Evolutionary conservation across 2,329 filamentous ascomycete species (phyloP).

Genomic region (Neobulgaria alba): DNA sequence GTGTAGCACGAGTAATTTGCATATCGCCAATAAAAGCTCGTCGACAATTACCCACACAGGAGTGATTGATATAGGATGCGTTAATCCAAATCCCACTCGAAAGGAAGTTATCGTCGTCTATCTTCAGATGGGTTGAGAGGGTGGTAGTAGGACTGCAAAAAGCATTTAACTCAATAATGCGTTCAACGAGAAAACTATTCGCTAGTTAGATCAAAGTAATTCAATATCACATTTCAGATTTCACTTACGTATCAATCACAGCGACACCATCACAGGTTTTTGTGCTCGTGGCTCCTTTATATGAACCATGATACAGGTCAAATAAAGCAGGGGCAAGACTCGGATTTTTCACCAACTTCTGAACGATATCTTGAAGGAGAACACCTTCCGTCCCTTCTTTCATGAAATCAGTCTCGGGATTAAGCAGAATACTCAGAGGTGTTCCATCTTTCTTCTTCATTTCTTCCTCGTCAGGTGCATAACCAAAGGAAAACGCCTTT

Average conservation of each 20-base stretch:
- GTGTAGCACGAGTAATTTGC: constrained; percentile 39
- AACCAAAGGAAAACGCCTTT: constrained; percentile 42
- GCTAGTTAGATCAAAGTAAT: not conserved
- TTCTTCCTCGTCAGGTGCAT: constrained; percentile 18
- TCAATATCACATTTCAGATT: no score
- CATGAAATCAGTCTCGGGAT: constrained; percentile 27
- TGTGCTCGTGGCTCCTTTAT: constrained; percentile 23
- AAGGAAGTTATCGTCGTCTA: not conserved
- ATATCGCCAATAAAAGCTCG: constrained; percentile 47
- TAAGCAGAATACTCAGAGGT: constrained; percentile 30
- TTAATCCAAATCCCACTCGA: constrained; percentile 37
- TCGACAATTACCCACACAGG: constrained; percentile 38
- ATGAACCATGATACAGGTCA: constrained; percentile 34
- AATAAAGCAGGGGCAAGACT: constrained; percentile 28
- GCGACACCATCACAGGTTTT: no score
- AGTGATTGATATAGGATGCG: constrained; percentile 45
- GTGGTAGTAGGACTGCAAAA: constrained; percentile 7
- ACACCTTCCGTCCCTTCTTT: constrained; percentile 33
- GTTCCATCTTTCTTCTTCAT: constrained; percentile 6
- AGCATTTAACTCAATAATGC: constrained; percentile 12
- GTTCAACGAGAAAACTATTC: constrained; percentile 10
- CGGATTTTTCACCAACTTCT: constrained; percentile 39
- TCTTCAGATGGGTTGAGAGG: no score
- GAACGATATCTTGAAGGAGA: constrained; percentile 34
- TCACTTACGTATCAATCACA: constrained; percentile 11